Conservation (phyloP, 2,329 filamentous ascomycete species). For the Calonectria honghensis region DNA sequence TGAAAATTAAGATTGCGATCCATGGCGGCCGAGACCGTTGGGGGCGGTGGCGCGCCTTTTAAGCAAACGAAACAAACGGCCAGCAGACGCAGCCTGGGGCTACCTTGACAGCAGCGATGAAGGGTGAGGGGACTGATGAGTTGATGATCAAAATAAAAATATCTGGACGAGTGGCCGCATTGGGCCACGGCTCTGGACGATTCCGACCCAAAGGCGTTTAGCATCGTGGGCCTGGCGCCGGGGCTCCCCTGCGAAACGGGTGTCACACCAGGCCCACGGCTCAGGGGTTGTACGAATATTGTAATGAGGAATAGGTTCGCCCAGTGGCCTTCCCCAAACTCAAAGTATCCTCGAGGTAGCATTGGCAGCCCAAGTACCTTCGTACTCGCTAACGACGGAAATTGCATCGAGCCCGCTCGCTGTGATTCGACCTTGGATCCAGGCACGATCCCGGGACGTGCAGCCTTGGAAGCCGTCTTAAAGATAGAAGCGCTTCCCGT, state of each 20-base stretch:
- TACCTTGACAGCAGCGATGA: background rate
- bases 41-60: background rate
- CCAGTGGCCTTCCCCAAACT: conserved; percentile 9
- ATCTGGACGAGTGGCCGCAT: background rate
- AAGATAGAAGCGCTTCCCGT: conserved; percentile 25
- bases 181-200: background rate
- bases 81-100: background rate
- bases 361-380: background rate
- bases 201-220: background rate
- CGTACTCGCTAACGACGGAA: conserved; percentile 25
- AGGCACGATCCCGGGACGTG: conserved; percentile 11
- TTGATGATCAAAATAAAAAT: conserved; percentile 20
- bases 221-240: background rate
- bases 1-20: conserved; percentile 17
- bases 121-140: background rate
- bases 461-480: background rate
- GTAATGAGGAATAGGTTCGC: conserved; percentile 18
- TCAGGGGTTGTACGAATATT: conserved; percentile 29
- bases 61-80: background rate
- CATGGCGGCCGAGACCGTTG: background rate
- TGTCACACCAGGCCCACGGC: conserved; percentile 4
- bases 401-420: background rate
- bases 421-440: conserved; percentile 15
- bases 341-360: conserved; percentile 17
- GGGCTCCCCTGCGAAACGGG: background rate